These are phyloP conservation scores for Diplodia intermedia DNA, from an alignment of 2,329 filamentous ascomycete genomes.

Conservation along the genomic window DNA sequence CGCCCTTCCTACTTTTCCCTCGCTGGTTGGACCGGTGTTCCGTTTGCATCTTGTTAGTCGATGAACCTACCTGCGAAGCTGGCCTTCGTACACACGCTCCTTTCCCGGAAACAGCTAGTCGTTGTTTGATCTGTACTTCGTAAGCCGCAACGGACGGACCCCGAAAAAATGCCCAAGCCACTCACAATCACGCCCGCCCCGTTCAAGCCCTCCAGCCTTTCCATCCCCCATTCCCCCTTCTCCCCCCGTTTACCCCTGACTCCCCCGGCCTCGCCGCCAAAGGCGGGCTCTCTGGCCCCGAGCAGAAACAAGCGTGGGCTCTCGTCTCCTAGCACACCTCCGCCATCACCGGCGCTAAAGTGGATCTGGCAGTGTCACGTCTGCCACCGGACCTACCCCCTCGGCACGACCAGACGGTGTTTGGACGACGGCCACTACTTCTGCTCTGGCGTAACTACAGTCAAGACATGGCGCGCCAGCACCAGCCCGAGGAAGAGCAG, in stretches of 20 bases:
- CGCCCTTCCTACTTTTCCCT: neutral
- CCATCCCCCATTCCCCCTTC: conserved; percentile 55
- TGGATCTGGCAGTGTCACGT: conserved; percentile 64
- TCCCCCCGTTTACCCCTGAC: conserved; percentile 43
- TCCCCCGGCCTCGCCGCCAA: conserved; percentile 31
- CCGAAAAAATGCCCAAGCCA: conserved; percentile 8
- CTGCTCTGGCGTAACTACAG: conserved; percentile 56
- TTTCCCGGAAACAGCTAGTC: neutral
- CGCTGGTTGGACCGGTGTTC: neutral
- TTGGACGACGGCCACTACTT: conserved; percentile 62
- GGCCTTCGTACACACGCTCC: conserved; percentile 29
- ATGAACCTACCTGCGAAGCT: conserved; percentile 29
- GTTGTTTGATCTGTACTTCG: neutral
- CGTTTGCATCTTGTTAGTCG: conserved; percentile 7
- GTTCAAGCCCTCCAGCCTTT: conserved; percentile 53
- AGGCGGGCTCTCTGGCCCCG: neutral
- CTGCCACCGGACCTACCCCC: conserved; percentile 55
- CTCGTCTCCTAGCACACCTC: conserved; percentile 34
- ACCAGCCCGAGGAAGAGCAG: conserved; percentile 41
- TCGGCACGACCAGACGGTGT: conserved; percentile 60
- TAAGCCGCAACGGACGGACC: neutral
- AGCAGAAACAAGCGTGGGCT: conserved; percentile 33
- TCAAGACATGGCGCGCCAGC: conserved; percentile 43
- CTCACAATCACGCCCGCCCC: conserved; percentile 48
- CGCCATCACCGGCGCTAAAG: conserved; percentile 45